These are phyloP conservation scores for Triticum turgidum DNA, from an alignment of 176 grass and related monocot genomes.

Conservation along the genomic window DNA sequence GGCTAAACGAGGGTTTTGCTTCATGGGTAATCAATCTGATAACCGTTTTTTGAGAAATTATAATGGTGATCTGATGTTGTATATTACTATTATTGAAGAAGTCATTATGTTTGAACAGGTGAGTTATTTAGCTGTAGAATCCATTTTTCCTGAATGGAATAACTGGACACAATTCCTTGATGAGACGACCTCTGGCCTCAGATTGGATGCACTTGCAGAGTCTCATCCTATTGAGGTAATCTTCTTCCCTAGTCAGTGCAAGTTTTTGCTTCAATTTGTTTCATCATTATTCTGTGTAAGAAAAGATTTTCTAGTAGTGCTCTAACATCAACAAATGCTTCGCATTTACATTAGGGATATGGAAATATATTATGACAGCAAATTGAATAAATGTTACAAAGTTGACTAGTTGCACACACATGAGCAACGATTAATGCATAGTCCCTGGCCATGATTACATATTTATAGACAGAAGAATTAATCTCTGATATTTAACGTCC, in stretches of 20 bases:
- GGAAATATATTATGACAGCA: neutral
- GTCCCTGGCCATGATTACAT: neutral
- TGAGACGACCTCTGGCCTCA: constrained; percentile 69
- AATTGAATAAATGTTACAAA: neutral
- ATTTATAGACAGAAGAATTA: neutral
- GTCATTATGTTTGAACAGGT: constrained; percentile 51
- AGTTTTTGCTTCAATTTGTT: neutral
- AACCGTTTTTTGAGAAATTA: neutral
- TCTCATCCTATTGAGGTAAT: constrained; percentile 98
- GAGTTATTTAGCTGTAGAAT: constrained; percentile 84
- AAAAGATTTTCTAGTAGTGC: constrained; percentile 1
- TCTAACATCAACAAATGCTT: neutral
- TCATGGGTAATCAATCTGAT: constrained; percentile 67
- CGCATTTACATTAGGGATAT: neutral
- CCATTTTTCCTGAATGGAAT: constrained; percentile 87
- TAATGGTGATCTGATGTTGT: neutral
- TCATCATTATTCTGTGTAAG: neutral
- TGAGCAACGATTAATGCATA: neutral
- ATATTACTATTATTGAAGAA: neutral
- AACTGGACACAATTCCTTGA: constrained; percentile 98
- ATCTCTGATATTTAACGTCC: neutral
- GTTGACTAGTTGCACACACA: neutral
- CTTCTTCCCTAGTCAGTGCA: constrained; percentile 11
- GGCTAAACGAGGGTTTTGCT: constrained; percentile 98
- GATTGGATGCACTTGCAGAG: constrained; percentile 83